Conservation (phyloP, 148 eudicot genomes). For the Spergularia marina region DNA sequence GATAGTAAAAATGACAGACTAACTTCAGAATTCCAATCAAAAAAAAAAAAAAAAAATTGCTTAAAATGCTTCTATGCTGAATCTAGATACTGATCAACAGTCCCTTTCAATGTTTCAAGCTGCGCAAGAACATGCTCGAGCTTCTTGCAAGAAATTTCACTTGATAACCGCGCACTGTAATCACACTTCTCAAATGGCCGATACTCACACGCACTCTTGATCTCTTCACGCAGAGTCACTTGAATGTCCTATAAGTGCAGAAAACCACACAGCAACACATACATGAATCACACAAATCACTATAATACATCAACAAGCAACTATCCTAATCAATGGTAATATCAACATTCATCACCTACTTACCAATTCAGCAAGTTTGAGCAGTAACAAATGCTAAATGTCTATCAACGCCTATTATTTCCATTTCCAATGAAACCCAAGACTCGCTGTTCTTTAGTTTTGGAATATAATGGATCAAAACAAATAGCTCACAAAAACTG, state of each 20-base stretch:
- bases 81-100: constrained; percentile 50
- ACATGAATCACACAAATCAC: background rate
- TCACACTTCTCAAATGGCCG: constrained; percentile 98
- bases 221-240: constrained; percentile 81
- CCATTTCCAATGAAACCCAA: no score
- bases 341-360: background rate
- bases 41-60: background rate
- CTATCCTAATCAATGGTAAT: background rate
- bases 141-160: constrained; percentile 87
- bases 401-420: background rate
- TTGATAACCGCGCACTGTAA: constrained; percentile 81
- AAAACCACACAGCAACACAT: constrained; percentile 1
- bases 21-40: no score
- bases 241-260: constrained; percentile 67
- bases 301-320: background rate
- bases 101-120: constrained; percentile 69
- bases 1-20: background rate
- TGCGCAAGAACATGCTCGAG: constrained; percentile 53
- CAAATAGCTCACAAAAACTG: no score
- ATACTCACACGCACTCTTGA: constrained; percentile 91
- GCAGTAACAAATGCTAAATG: background rate
- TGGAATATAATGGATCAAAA: no score
- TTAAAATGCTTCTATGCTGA: constrained; percentile 21
- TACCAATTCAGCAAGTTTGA: background rate
- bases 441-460: no score